These are phyloP conservation scores for Leccinum solheimii DNA, from an alignment of 1,284 basidiomycete species.

Conservation along the genomic window DNA sequence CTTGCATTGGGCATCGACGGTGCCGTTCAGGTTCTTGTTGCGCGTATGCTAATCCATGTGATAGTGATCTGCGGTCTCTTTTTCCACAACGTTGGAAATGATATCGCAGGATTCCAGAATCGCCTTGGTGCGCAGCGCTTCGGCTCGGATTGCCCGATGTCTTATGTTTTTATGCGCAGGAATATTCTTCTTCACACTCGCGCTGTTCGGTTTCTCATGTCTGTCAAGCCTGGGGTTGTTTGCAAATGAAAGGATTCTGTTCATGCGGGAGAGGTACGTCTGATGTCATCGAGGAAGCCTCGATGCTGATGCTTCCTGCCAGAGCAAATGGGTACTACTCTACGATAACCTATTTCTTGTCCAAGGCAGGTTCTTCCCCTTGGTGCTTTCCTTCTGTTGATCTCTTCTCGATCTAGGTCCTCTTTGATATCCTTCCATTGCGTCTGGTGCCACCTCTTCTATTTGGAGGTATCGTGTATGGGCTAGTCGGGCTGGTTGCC, in stretches of 20 bases:
- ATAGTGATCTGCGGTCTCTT: constrained; percentile 81
- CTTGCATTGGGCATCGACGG: neutral
- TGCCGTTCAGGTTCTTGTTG: neutral
- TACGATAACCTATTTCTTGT: constrained; percentile 92
- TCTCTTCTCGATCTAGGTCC: constrained; percentile 49
- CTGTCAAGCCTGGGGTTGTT: constrained; percentile 91
- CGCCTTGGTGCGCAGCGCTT: constrained; percentile 55
- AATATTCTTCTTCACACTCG: constrained; percentile 94
- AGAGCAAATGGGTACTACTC: constrained; percentile 97
- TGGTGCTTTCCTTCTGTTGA: neutral
- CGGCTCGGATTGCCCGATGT: neutral
- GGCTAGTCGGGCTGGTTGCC: constrained; percentile 91
- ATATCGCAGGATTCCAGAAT: constrained; percentile 95
- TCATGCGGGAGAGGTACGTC: constrained; percentile 89
- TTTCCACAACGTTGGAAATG: constrained; percentile 81
- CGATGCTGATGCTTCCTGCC: constrained; percentile 9
- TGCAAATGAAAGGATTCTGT: constrained; percentile 90
- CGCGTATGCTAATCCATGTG: constrained; percentile 8
- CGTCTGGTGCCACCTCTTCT: constrained; percentile 93
- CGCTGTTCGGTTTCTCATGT: constrained; percentile 95
- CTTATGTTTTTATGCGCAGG: constrained; percentile 46
- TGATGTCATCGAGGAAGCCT: neutral
- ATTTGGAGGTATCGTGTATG: constrained; percentile 93
- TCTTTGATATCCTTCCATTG: constrained; percentile 95
- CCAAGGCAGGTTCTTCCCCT: constrained; percentile 61